Conservation (phyloP, 2,329 filamentous ascomycete genomes). For the Botrytis aclada region DNA sequence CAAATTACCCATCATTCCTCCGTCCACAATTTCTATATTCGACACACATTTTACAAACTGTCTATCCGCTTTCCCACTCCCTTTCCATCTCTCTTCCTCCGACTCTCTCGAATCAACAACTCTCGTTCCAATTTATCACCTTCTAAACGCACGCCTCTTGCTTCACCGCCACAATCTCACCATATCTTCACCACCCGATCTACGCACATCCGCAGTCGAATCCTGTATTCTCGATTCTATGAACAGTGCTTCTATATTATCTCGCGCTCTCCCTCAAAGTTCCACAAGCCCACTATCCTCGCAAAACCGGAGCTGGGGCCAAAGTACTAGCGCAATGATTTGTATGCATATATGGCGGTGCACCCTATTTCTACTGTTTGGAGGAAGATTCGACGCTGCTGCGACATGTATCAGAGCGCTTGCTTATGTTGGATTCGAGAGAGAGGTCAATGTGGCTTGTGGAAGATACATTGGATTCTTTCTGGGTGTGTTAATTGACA, state of each 20-base stretch:
- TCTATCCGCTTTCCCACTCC: slow-evolving; percentile 69
- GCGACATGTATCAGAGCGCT: slow-evolving; percentile 69
- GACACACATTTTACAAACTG: slow-evolving; percentile 78
- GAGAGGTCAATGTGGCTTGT: slow-evolving; percentile 72
- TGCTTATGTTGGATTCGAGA: slow-evolving; percentile 65
- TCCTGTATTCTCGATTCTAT: slow-evolving; percentile 71
- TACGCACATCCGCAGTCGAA: slow-evolving; percentile 69
- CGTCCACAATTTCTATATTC: slow-evolving; percentile 69
- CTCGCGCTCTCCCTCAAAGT: slow-evolving; percentile 53
- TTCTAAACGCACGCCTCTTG: slow-evolving; percentile 80
- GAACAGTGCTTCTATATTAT: slow-evolving; percentile 75
- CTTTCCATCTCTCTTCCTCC: slow-evolving; percentile 65
- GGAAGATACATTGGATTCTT: slow-evolving; percentile 84
- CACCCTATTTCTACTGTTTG: slow-evolving; percentile 73
- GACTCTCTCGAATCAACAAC: slow-evolving; percentile 70
- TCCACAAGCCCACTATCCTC: slow-evolving; percentile 31
- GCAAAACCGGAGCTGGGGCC: slow-evolving; percentile 29
- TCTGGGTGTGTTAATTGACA: slow-evolving; percentile 61
- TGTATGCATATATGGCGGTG: slow-evolving; percentile 87
- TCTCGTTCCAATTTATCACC: slow-evolving; percentile 70
- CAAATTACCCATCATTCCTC: slow-evolving; percentile 62
- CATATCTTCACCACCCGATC: slow-evolving; percentile 62
- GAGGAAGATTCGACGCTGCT: slow-evolving; percentile 70
- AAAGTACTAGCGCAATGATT: slow-evolving; percentile 63
- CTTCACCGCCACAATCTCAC: slow-evolving; percentile 87